A percentile compares a stretch with the other conserved stretches of the same genome.
phyloP scores from a whole-genome alignment of 1,139 yeast species.

The Hemisphaericaspora subhashii region DNA sequence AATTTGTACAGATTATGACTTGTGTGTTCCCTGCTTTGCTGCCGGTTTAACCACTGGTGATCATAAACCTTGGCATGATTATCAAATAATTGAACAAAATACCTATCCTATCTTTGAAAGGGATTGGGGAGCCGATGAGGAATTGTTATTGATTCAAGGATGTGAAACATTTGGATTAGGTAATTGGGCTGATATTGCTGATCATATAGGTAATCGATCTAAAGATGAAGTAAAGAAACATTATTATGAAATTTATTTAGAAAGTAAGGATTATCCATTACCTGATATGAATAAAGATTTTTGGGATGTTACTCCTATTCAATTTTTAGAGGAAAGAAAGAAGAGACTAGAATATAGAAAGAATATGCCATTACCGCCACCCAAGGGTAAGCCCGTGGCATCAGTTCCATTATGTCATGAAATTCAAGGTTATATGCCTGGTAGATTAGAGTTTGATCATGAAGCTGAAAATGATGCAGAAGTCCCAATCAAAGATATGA shows the following conservation, averaged over 20 bases:
- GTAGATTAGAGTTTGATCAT: constrained; percentile 91
- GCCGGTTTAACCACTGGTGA: constrained; percentile 77
- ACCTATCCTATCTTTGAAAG: constrained; percentile 88
- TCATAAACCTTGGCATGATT: constrained; percentile 94
- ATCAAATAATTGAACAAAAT: constrained; percentile 88
- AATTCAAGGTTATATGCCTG: constrained; percentile 98
- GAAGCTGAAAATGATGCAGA: constrained; percentile 98
- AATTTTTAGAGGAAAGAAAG: constrained; percentile 69
- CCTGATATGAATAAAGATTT: constrained; percentile 79
- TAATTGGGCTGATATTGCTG: constrained; percentile 96
- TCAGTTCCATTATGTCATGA: constrained; percentile 97
- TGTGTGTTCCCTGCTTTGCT: constrained; percentile 95
- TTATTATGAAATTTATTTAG: constrained; percentile 68
- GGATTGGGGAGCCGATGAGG: constrained; percentile 99
- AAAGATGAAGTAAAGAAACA: constrained; percentile 90
- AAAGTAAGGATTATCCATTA: constrained; percentile 72
- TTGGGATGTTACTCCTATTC: constrained; percentile 58
- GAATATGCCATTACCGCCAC: constrained; percentile 69
- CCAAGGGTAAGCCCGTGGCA: constrained; percentile 84
- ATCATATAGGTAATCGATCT: constrained; percentile 88
- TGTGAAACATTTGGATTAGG: constrained; percentile 91
- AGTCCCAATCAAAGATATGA: constrained; percentile 88
- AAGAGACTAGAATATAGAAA: constrained; percentile 68
- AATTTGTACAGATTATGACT: constrained; percentile 86
- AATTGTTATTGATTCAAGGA: constrained; percentile 81